phyloP scores from a whole-genome alignment of 306 rosid genomes.

The cucumber (Cucumis sativus) region Cucumber_9930_V3 NC_026657.2:9454501-9455000 shows the following conservation, averaged over 20 bases:
- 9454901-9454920: conserved; percentile 72
- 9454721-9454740: conserved; percentile 26
- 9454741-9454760: conserved; percentile 35
- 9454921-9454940: conserved; percentile 61
- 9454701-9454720: conserved; percentile 58
- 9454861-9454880: conserved; percentile 50
- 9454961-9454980: not conserved
- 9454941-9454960: conserved; percentile 55
- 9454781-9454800: conserved; percentile 9
- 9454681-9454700: conserved; percentile 64
- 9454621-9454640: not conserved
- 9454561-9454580: too few relatives aligned
- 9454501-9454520: too few relatives aligned
- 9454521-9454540: too few relatives aligned
- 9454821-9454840: not conserved
- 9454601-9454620: too few relatives aligned
- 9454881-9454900: conserved; percentile 46
- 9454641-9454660: conserved; percentile 4
- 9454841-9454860: conserved; percentile 18
- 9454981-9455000: not conserved
- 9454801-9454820: not conserved
- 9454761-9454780: conserved; percentile 50
- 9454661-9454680: conserved; percentile 40
- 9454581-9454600: not conserved
- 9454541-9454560: not conserved